Base-by-base conservation (phyloP, 768 basidiomycete genomes). In the Russula dissimulans region DNA sequence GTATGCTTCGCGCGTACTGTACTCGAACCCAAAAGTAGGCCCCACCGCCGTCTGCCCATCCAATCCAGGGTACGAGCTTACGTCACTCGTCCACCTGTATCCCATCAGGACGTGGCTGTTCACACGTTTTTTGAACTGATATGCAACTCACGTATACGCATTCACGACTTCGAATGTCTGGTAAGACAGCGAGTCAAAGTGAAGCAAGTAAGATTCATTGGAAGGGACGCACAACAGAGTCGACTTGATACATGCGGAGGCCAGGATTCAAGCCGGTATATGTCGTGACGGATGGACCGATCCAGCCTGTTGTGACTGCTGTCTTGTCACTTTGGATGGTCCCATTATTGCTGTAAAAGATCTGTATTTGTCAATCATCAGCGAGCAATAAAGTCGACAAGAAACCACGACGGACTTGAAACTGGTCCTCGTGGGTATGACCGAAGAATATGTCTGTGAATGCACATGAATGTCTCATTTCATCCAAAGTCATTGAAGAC, bases 131-230 rank as follows among this genome's bases (percentile, higher is more conserved):
- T 36, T 4, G 14, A 39, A 49, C 45, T 51, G 47, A 47, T 41
- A 51, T 39, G 14, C 10, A 26, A 74, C 82, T 71, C 69, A 87
- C 84, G 89, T 91, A 68, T 87, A 80, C 2, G 87, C 86, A 65
- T 91, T 86, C 57, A 89, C 56, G 50, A 91, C 79, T 34, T 91
- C 87, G 66, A 88, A 90, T 3, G 87, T 87, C 85, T 89, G 62
- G 15, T 38, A 18, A 36, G 10, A 15, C 57, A 22, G 22, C 34
- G 39, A 41, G 41, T 44, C 15, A 49, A 44, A 11, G 45, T 54
- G 48, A 52, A 26, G 47, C 31, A 12, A 14, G 42, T 32, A n/a
- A 15, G 41, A 12, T 3, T 31, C 5, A 22, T 18, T 1, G 32
- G 22, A n/a, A 48, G 42, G 22, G 11, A 70, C 82, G 52, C 69